phyloP scores from a whole-genome alignment of 306 rosid genomes.

The Biancaea sappan region DNA sequence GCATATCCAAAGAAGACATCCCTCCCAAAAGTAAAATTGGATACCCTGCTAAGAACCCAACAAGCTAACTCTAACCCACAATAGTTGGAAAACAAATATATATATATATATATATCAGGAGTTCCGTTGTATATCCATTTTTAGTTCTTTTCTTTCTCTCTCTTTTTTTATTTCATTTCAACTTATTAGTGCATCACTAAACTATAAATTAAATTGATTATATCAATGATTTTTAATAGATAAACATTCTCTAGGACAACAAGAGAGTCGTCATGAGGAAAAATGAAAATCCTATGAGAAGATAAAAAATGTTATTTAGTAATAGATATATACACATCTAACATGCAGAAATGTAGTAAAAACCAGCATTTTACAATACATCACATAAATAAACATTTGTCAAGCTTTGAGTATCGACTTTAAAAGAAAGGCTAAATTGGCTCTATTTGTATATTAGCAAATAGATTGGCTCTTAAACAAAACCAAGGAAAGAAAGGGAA shows the following conservation, averaged over 20 bases:
- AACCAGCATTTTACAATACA: neutral
- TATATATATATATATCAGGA: too few species aligned
- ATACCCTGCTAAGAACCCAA: neutral
- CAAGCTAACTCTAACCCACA: neutral
- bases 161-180: neutral
- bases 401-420: neutral
- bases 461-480: slow-evolving; percentile 5
- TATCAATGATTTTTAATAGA: neutral
- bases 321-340: neutral
- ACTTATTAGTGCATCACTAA: neutral
- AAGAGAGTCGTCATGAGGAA: neutral
- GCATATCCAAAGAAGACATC: neutral
- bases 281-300: neutral
- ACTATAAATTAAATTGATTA: neutral
- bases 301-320: neutral
- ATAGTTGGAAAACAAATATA: too few species aligned
- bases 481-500: neutral
- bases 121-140: too few species aligned
- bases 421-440: neutral
- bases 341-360: neutral
- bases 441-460: neutral
- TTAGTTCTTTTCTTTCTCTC: too few species aligned
- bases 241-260: neutral
- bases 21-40: neutral
- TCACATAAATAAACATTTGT: neutral